These are phyloP conservation scores for Persicaria maculosa DNA, from an alignment of 148 eudicot species.

Conservation along the genomic window DNA sequence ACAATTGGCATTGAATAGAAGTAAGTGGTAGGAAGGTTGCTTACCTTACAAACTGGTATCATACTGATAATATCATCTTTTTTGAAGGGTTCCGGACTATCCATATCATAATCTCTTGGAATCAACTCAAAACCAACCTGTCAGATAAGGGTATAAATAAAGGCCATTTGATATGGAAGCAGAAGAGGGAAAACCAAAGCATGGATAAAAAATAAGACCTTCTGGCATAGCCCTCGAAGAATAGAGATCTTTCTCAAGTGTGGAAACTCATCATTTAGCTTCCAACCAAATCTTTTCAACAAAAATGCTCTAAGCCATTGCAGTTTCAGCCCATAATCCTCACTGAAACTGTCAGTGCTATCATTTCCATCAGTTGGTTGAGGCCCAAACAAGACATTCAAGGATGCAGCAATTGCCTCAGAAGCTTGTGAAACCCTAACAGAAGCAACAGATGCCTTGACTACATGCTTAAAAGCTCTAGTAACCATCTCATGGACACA, in stretches of 20 bases:
- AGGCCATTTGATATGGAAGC: conserved; percentile 8
- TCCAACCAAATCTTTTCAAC: conserved; percentile 69
- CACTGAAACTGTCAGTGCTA: conserved; percentile 17
- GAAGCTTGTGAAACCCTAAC: conserved; percentile 51
- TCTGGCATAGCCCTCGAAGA: conserved; percentile 89
- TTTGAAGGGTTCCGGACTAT: conserved; percentile 63
- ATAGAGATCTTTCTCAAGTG: conserved; percentile 69
- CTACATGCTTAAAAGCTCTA: conserved; percentile 87
- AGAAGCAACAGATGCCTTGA: conserved; percentile 85
- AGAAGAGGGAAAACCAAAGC: not conserved
- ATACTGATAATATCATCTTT: conserved; percentile 79
- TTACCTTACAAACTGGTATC: conserved; percentile 91
- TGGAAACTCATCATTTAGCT: conserved; percentile 64
- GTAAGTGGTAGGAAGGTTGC: not conserved
- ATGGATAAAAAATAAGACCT: conserved; percentile 33
- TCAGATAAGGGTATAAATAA: conserved; percentile 2
- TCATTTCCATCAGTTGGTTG: conserved; percentile 28
- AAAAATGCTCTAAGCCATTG: conserved; percentile 71
- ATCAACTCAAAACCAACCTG: conserved; percentile 96
- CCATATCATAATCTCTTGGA: conserved; percentile 86
- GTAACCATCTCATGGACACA: conserved; percentile 98
- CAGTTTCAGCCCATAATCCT: conserved; percentile 45
- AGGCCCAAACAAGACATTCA: conserved; percentile 71
- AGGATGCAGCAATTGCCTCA: conserved; percentile 63
- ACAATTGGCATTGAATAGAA: no score